phyloP scores from a whole-genome alignment of 805 yeast species.

The Nematodospora valgi region DNA sequence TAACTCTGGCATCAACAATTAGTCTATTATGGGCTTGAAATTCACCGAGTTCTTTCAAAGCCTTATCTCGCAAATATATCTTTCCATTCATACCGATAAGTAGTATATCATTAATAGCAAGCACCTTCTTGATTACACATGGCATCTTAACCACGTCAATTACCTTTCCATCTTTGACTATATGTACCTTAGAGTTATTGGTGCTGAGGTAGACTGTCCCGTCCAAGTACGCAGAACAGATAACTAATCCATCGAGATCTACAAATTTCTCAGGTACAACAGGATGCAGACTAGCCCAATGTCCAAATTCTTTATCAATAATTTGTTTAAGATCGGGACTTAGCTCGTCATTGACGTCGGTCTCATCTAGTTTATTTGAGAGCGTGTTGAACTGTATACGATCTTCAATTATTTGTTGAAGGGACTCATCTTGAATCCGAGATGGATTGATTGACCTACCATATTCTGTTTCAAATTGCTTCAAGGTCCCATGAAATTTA shows the following conservation, averaged over 20 bases:
- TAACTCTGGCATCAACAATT: constrained; percentile 35
- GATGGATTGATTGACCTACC: constrained; percentile 29
- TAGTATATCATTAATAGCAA: constrained; percentile 25
- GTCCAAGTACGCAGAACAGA: constrained; percentile 15
- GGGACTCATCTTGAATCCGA: constrained; percentile 26
- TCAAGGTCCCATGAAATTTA: constrained; percentile 44
- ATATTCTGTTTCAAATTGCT: constrained; percentile 45
- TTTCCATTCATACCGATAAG: constrained; percentile 56
- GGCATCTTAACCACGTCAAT: constrained; percentile 16
- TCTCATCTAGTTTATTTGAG: constrained; percentile 6
- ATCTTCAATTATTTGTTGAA: constrained; percentile 39
- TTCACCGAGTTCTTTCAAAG: constrained; percentile 12
- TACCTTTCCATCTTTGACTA: constrained; percentile 16
- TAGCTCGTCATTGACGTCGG: constrained; percentile 5
- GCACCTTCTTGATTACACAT: constrained; percentile 34
- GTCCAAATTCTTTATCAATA: constrained; percentile 12
- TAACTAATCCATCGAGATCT: constrained; percentile 22
- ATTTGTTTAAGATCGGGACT: constrained; percentile 10
- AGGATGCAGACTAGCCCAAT: constrained; percentile 35
- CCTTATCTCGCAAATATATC: constrained; percentile 15
- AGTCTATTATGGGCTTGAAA: constrained; percentile 32
- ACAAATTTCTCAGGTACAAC: constrained; percentile 9
- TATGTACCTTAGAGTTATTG: constrained; percentile 15
- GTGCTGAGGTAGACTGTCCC: constrained; percentile 16
- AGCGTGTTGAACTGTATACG: constrained; percentile 26